phyloP scores from a whole-genome alignment of 2,329 filamentous ascomycete genomes.

The Penicillium sp. region DNA sequence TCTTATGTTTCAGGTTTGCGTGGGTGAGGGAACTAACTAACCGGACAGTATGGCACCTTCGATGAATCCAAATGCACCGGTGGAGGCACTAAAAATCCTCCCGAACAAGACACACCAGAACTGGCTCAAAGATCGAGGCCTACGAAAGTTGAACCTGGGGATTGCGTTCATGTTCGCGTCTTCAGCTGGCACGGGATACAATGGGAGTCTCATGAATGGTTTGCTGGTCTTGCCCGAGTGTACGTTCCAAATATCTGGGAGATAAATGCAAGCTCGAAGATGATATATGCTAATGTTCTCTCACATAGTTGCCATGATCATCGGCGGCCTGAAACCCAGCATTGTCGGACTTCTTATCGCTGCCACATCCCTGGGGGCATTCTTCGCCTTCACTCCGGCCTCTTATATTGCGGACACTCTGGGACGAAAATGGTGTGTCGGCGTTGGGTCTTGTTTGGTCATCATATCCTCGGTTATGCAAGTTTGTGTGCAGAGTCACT shows the following conservation, averaged over 20 bases:
- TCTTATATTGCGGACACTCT: slow-evolving; percentile 45
- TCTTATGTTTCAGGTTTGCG: background rate
- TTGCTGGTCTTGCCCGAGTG: slow-evolving; percentile 26
- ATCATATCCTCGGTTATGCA: slow-evolving; percentile 31
- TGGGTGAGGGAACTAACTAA: slow-evolving; percentile 2
- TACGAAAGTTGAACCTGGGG: slow-evolving; percentile 27
- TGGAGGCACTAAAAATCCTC: slow-evolving; percentile 22
- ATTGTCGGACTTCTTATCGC: slow-evolving; percentile 27
- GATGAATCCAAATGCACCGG: slow-evolving; percentile 11
- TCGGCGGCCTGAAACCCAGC: slow-evolving; percentile 19
- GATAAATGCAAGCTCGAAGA: background rate
- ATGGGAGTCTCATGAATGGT: slow-evolving; percentile 29
- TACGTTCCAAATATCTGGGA: background rate
- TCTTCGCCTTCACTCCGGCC: slow-evolving; percentile 25
- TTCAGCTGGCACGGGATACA: slow-evolving; percentile 29
- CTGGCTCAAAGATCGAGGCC: slow-evolving; percentile 29
- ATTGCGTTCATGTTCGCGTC: slow-evolving; percentile 30
- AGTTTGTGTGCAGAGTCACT: slow-evolving; percentile 19
- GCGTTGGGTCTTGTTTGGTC: slow-evolving; percentile 40
- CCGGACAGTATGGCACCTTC: slow-evolving; percentile 19
- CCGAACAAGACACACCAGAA: slow-evolving; percentile 26
- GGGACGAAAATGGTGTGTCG: slow-evolving; percentile 51
- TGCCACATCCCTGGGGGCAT: slow-evolving; percentile 22
- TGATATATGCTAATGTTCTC: background rate
- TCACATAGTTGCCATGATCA: slow-evolving; percentile 16